Evolutionary conservation across 345 rosid species (phyloP), one percentile per base, ranked within the genome.

Genomic region (Sonneratia caseolaris): DNA sequence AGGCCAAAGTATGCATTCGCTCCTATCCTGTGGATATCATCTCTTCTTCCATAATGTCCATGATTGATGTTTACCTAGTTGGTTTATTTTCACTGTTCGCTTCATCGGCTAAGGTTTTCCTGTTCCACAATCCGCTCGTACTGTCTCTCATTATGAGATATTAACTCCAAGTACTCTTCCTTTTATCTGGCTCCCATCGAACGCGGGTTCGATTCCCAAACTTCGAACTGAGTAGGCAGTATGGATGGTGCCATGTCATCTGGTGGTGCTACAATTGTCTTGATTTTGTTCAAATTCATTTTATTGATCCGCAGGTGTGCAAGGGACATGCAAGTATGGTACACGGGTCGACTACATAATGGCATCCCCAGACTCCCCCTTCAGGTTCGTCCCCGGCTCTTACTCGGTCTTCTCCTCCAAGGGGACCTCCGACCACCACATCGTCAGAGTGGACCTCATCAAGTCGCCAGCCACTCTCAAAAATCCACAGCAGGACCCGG

Each of bases 381-480:
- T 84, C 84, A 80, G 77, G 69, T 94, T 91, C 51, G 86, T 89
- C 72, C 93, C 95, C 0, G 98, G 98, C 0, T 94, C 97, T 0
- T 94, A 94, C 72, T 91, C 96, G 0, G 98, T 94, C 7, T 45
- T 83, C 1, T 94, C 98, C 71, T 94, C 98, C 0, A 91, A 94
- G 79, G 97, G 98, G 70, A 94, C 97, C 51, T 94, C 97, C 0
- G 98, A 94, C 84, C 97, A 94, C 79, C 98, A 94, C 82, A 90
- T 94, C 13, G 98, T 94, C 27, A 91, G 84, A 77, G 98, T 88
- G 32, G 98, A 94, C 40, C 62, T 94, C 57, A 47, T 76, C 2
- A 91, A 83, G 76, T 72, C 38, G 37, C 1, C 64, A 3, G n/a
- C 0, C 22, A 61, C 57, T 4, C 19, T 56, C 10, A 24, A 9